Base-by-base conservation (phyloP, 192 early-diverging fungal genomes). In the Kappamyces sp. region DNA sequence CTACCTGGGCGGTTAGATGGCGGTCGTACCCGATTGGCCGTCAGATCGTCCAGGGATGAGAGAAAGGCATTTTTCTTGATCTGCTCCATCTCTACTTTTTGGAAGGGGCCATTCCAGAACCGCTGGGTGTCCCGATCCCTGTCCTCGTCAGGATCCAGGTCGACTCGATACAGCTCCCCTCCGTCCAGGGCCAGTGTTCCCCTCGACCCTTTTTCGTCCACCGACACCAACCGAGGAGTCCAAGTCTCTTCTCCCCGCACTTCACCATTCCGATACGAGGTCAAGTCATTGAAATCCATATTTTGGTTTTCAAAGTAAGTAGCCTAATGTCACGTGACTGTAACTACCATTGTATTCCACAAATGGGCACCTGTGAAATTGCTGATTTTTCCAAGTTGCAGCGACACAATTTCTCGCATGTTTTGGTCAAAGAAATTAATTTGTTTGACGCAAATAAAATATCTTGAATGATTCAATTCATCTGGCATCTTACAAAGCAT, bases 301-400 rank as follows among this genome's bases (percentile, higher is more conserved):
- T 54, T 53, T 34, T 41, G 49, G 3, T 49, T 43, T 30, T 2
- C 51, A 40, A 30, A 11, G 6, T 43, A 9, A 11, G 40, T 55
- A 0, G 30, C 48, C 46, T 37, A 4, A 45, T 49, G 35, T 5
- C 49, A 52, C 0, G 15, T 39, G 29, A 29, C 7, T 22, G 31
- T 0, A 31, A 8, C 45, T 65, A 86, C 90, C 75, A 89, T 86
- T 12, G 87, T 72, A 67, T 95, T 98, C 91, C 93, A 98, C 61
- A 83, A 91, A 71, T 98, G 93, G 12, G 90, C 82, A 7, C 90
- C 92, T 2, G 90, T 86, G 68, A 83, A 93, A 67, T 92, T 93
- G 41, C 93, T 80, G 45, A 72, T 67, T 30, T 89, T 84, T 33
- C 95, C 95, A 65, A 94, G 77, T 72, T 96, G 93, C 22, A 98